Conservation (phyloP, 169 alveolate genomes). For the Theileria luwenshuni region DNA sequence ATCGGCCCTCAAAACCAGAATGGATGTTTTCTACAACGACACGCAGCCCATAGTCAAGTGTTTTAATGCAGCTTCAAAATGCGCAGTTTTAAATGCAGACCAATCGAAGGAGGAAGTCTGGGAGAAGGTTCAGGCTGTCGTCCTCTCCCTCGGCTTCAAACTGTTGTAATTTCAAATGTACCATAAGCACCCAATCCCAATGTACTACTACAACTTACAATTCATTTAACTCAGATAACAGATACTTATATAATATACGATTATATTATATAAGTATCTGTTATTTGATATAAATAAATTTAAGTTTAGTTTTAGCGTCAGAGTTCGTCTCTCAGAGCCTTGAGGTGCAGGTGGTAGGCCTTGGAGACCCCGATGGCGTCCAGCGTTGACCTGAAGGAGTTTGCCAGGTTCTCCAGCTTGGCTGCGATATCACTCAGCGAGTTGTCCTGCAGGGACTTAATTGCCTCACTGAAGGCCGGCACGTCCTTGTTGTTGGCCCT, state of each 20-base stretch:
- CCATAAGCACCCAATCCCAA: too few relatives aligned
- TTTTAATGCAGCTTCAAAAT: slow-evolving; percentile 79
- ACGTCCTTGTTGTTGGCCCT: not conserved
- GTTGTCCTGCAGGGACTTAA: slow-evolving; percentile 11
- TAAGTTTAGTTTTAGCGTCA: not conserved
- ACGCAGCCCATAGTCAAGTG: slow-evolving; percentile 89
- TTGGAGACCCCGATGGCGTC: slow-evolving; percentile 60
- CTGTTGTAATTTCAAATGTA: not conserved
- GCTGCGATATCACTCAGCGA: slow-evolving; percentile 44
- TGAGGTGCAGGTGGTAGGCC: slow-evolving; percentile 57
- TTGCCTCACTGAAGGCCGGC: slow-evolving; percentile 4
- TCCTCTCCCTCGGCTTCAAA: slow-evolving; percentile 38
- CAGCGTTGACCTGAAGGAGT: slow-evolving; percentile 37
- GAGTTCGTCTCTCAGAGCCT: slow-evolving; percentile 63
- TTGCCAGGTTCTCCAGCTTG: slow-evolving; percentile 39
- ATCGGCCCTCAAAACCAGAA: slow-evolving; percentile 89
- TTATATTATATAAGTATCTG: not conserved
- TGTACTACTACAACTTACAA: too few relatives aligned
- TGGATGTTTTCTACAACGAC: slow-evolving; percentile 88
- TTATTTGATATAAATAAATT: not conserved
- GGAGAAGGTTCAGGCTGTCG: slow-evolving; percentile 38
- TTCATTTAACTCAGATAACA: not conserved
- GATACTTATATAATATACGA: not conserved
- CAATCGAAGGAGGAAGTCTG: slow-evolving; percentile 81
- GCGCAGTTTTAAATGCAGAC: slow-evolving; percentile 78